phyloP scores from a whole-genome alignment of 106 monocot genomes.

The Alisma plantagoaquatica region DNA sequence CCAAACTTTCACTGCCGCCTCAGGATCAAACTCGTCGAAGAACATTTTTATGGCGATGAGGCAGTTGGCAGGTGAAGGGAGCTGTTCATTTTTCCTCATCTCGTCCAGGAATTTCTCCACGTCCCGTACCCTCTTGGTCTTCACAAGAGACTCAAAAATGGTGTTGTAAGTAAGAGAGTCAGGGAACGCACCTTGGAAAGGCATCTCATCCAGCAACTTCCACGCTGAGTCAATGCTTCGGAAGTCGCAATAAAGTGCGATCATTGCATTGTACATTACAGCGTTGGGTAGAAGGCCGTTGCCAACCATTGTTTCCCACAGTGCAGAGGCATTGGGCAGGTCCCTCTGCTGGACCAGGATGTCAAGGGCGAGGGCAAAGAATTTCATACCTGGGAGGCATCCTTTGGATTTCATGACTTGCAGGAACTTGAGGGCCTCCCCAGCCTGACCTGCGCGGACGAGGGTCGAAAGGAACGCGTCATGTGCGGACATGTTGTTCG shows the following conservation, averaged over 20 bases:
- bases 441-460: slow-evolving; percentile 22
- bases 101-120: slow-evolving; percentile 46
- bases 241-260: slow-evolving; percentile 28
- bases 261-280: slow-evolving; percentile 47
- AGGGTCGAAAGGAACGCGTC: slow-evolving; percentile 65
- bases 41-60: slow-evolving; percentile 49
- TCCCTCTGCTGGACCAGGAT: slow-evolving; percentile 32
- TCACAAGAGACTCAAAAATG: slow-evolving; percentile 64
- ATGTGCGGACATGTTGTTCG: slow-evolving; percentile 38
- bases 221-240: slow-evolving; percentile 22
- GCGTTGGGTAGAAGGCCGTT: slow-evolving; percentile 40
- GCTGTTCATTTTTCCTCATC: slow-evolving; percentile 75
- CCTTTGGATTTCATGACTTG: slow-evolving; percentile 56
- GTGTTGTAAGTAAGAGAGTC: slow-evolving; percentile 44
- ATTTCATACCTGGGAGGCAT: slow-evolving; percentile 60
- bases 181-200: slow-evolving; percentile 56
- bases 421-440: slow-evolving; percentile 58
- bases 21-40: slow-evolving; percentile 55
- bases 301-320: slow-evolving; percentile 62
- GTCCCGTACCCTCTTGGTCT: slow-evolving; percentile 33
- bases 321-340: slow-evolving; percentile 17
- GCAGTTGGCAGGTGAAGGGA: slow-evolving; percentile 31
- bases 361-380: slow-evolving; percentile 48
- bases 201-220: slow-evolving; percentile 68
- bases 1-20: slow-evolving; percentile 57